Evolutionary conservation across 768 basidiomycete species (phyloP).

Genomic region (Mrakia gelida): DNA sequence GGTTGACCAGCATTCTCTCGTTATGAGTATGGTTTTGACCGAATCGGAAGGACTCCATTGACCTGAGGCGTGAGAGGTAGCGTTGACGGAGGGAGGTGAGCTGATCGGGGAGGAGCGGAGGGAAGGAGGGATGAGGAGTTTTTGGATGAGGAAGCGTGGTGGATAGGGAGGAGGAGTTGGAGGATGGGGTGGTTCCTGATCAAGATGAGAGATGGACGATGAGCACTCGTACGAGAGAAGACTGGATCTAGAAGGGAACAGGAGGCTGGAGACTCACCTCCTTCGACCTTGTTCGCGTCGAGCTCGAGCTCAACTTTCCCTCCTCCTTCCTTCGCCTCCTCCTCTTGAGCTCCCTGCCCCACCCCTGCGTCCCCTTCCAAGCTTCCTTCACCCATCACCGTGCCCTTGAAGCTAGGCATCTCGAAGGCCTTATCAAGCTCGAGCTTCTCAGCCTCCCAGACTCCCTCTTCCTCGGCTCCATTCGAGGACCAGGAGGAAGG

Average conservation of each 20-base stretch:
- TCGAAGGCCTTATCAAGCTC: background rate
- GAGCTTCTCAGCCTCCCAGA: background rate
- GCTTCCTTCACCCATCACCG: background rate
- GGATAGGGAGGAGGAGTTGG: background rate
- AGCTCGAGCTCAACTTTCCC: background rate
- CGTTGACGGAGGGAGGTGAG: background rate
- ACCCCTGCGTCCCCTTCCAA: background rate
- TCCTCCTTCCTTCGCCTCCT: background rate
- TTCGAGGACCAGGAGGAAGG: background rate
- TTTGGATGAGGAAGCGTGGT: background rate
- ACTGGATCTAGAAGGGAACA: background rate
- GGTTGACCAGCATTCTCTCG: background rate
- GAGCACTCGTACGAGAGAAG: background rate
- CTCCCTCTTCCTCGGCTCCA: background rate
- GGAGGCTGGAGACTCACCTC: background rate
- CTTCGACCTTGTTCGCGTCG: background rate
- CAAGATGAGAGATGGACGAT: background rate
- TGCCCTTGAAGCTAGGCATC: background rate
- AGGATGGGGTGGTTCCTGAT: background rate
- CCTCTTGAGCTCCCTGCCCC: background rate
- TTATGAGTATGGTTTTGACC: background rate
- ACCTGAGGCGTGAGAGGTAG: background rate
- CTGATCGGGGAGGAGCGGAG: background rate
- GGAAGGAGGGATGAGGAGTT: background rate
- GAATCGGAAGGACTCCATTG: background rate